These are phyloP conservation scores for Ustanciosporium gigantosporum DNA, from an alignment of 1,284 basidiomycete genomes.

Conservation along the genomic window DNA sequence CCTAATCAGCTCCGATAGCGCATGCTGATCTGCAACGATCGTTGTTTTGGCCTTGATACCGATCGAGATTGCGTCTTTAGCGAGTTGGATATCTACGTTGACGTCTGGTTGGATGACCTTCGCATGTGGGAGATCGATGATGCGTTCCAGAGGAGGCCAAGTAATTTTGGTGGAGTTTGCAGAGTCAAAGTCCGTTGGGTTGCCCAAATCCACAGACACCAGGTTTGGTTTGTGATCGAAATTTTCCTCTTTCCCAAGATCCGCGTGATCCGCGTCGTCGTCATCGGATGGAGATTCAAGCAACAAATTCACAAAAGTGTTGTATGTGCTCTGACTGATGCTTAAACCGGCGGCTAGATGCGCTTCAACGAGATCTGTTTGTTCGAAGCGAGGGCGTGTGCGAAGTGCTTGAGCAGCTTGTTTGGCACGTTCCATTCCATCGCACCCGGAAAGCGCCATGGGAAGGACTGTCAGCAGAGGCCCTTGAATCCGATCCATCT, in stretches of 20 bases:
- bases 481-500: conserved; percentile 29
- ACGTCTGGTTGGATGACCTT: conserved; percentile 19
- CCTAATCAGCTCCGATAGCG: conserved; percentile 1
- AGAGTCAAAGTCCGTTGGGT: conserved; percentile 15
- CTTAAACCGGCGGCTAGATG: conserved; percentile 11
- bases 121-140: conserved; percentile 1
- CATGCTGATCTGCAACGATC: neutral
- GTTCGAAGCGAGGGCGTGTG: conserved; percentile 27
- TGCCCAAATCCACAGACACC: conserved; percentile 12
- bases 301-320: conserved; percentile 39
- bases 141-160: neutral
- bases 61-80: conserved; percentile 1
- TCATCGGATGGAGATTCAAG: conserved; percentile 3
- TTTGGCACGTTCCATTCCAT: conserved; percentile 3
- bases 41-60: conserved; percentile 14
- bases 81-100: conserved; percentile 17
- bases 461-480: conserved; percentile 47
- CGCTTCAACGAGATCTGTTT: conserved; percentile 25
- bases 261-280: too few relatives aligned
- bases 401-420: conserved; percentile 3
- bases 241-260: neutral
- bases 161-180: neutral
- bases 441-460: conserved; percentile 6
- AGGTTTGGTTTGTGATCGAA: neutral
- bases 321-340: conserved; percentile 17